phyloP scores from a whole-genome alignment of 345 rosid species.

The Iberis pinnata region DNA sequence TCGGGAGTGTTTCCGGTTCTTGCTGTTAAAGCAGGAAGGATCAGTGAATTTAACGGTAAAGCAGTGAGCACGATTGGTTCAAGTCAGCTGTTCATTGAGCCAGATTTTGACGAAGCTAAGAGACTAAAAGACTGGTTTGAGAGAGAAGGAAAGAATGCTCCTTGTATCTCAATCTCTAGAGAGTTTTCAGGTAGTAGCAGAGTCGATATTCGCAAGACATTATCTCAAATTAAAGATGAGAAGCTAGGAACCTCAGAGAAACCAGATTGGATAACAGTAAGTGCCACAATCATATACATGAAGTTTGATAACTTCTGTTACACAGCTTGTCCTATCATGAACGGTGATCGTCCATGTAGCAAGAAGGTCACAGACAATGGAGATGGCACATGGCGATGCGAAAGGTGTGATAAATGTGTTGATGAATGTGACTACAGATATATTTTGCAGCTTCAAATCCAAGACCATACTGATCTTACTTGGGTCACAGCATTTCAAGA shows the following conservation, averaged over 20 bases:
- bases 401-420: slow-evolving; percentile 63
- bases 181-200: slow-evolving; percentile 40
- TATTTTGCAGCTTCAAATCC: slow-evolving; percentile 77
- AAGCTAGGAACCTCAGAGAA: slow-evolving; percentile 86
- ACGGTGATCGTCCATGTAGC: slow-evolving; percentile 70
- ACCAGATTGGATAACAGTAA: slow-evolving; percentile 81
- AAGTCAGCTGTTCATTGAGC: slow-evolving; percentile 65
- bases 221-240: slow-evolving; percentile 83
- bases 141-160: slow-evolving; percentile 54
- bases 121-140: slow-evolving; percentile 70
- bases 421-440: slow-evolving; percentile 83
- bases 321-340: slow-evolving; percentile 74
- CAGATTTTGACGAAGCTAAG: slow-evolving; percentile 64
- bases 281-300: slow-evolving; percentile 51
- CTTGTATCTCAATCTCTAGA: slow-evolving; percentile 60
- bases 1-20: slow-evolving; percentile 69
- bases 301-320: slow-evolving; percentile 80
- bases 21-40: slow-evolving; percentile 69
- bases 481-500: slow-evolving; percentile 96
- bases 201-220: slow-evolving; percentile 51
- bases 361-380: slow-evolving; percentile 85
- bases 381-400: slow-evolving; percentile 86
- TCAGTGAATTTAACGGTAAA: slow-evolving; percentile 80
- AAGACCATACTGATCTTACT: slow-evolving; percentile 75
- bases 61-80: slow-evolving; percentile 65